phyloP scores from a whole-genome alignment of 169 alveolate species.

The Miamiensis avidus region DNA sequence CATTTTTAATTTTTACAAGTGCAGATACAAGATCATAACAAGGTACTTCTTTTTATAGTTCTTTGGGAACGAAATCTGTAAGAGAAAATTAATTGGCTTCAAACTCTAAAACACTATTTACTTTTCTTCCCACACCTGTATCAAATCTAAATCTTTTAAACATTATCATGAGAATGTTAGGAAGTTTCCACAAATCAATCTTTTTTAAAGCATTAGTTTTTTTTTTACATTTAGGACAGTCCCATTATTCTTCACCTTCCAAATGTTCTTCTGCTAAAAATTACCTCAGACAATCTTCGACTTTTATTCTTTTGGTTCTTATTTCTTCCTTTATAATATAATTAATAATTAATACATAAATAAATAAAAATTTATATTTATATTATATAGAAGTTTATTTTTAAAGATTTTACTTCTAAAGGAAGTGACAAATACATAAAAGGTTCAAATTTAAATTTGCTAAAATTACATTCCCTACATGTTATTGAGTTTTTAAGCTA shows the following conservation, averaged over 20 bases:
- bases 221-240: conserved; percentile 74
- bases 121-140: conserved; percentile 46
- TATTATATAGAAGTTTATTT: not conserved
- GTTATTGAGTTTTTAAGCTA: conserved; percentile 19
- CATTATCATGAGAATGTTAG: conserved; percentile 67
- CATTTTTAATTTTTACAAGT: not conserved
- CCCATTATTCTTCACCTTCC: conserved; percentile 10
- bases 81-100: conserved; percentile 63
- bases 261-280: conserved; percentile 10
- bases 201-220: conserved; percentile 66
- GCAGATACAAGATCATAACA: conserved; percentile 40
- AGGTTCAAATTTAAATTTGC: conserved; percentile 40
- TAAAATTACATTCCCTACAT: conserved; percentile 29
- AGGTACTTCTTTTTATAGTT: conserved; percentile 33
- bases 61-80: conserved; percentile 44
- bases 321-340: not conserved
- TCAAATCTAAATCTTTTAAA: conserved; percentile 66
- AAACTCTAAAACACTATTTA: conserved; percentile 58
- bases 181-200: conserved; percentile 74
- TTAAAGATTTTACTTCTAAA: not conserved
- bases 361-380: no score
- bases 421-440: conserved; percentile 51
- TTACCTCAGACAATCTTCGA: conserved; percentile 12
- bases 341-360: no score
- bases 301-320: not conserved